Evolutionary conservation across 1,139 yeast genomes (phyloP), one percentile per base, ranked within the genome.

Genomic region (Protomyces arabidopsidicola): DNA sequence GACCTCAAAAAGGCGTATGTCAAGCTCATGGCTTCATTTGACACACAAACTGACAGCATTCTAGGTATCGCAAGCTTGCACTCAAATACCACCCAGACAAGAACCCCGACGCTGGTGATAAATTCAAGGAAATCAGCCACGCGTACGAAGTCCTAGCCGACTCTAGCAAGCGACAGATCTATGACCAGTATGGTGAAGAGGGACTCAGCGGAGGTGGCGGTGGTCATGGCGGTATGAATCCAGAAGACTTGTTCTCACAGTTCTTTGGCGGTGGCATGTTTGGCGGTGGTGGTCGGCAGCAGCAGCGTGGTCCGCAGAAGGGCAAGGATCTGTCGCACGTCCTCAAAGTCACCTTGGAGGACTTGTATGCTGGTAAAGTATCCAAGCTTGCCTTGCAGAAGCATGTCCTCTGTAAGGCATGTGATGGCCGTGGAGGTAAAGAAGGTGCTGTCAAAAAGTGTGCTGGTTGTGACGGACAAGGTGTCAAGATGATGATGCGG

Each of bases 361-460:
- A 93, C 75, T 81, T 90, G 70, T 95, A 86, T 83, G 90, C 89
- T 78, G 99, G 99, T 69, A 88, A 93, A 79, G 86, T 90, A 57
- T 86, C 97, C 67, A 93, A 93, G 79, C 82, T 93, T 78, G 97
- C 98, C 4, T 82, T 93, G 70, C 91, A 91, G 79, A 90, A 90
- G 80, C 91, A 97, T 65, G 82, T 91, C 63, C 78, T 90, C 71
- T 93, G 99, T 84, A 83, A 84, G 73, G 74, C 83, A 57, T 93
- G 99, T 81, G 87, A 89, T 65, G 99, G 98, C 72, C 85, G 86
- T 73, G 99, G 99, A 76, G 98, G 98, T 78, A 90, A 90, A 75
- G 90, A 85, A 70, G 96, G 95, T 67, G 82, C 90, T 67, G 95
- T 91, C 70, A 88, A 87, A 81, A 85, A 86, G 73, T 93, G 99